These are phyloP conservation scores for Arthrobotrys sphaeroides DNA, from an alignment of 2,329 filamentous ascomycete genomes.

Conservation along the genomic window DNA sequence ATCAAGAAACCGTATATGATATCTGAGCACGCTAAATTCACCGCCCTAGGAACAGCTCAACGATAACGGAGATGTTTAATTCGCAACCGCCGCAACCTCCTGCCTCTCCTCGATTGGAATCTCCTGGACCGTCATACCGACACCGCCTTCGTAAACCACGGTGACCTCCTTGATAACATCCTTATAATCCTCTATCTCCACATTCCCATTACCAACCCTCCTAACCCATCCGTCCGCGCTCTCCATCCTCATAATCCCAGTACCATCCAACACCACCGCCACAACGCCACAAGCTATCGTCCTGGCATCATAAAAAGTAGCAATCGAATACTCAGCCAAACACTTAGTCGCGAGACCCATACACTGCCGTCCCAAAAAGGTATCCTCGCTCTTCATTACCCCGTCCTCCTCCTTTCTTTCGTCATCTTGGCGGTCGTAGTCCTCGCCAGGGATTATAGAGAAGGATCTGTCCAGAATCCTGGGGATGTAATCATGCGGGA, in stretches of 20 bases:
- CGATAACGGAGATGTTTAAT: not conserved
- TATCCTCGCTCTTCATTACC: conserved; percentile 57
- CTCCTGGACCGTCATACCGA: conserved; percentile 10
- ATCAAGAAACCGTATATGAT: no score
- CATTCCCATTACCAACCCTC: conserved; percentile 54
- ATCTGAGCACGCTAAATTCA: no score
- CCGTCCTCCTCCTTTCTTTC: conserved; percentile 57
- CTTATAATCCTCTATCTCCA: conserved; percentile 56
- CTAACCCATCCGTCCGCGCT: conserved; percentile 51
- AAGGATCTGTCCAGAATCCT: conserved; percentile 58
- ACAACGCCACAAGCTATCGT: conserved; percentile 58
- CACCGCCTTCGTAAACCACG: conserved; percentile 29
- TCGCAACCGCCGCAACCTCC: not conserved
- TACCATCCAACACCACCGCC: conserved; percentile 56
- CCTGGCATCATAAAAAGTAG: conserved; percentile 59
- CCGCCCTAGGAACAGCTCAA: not conserved
- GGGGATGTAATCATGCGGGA: conserved; percentile 59
- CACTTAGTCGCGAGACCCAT: conserved; percentile 53
- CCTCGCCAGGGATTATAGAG: conserved; percentile 47
- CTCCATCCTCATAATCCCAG: conserved; percentile 48
- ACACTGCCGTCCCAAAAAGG: conserved; percentile 56
- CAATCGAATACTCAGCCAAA: conserved; percentile 58
- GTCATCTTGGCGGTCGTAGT: conserved; percentile 29
- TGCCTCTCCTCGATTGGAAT: conserved; percentile 1
- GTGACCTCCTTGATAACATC: conserved; percentile 56